phyloP scores from a whole-genome alignment of 2,329 filamentous ascomycete genomes.

The Davidsoniella virescens region DNA sequence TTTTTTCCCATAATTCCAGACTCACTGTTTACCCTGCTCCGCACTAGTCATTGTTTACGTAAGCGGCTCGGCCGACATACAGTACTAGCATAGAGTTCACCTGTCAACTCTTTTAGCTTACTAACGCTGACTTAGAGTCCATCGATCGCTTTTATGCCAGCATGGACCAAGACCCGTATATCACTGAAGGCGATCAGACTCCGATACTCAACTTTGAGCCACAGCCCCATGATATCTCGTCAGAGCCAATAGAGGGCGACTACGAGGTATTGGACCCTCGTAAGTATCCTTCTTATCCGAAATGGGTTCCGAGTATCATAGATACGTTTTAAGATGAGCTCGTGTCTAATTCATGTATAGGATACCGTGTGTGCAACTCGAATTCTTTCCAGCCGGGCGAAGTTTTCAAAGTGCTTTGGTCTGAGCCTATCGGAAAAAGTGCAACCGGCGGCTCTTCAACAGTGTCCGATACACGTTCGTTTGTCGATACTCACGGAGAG shows the following conservation, averaged over 20 bases:
- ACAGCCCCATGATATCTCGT: not conserved
- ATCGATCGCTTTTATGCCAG: slow-evolving; percentile 1
- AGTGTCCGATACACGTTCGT: slow-evolving; percentile 21
- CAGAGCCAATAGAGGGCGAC: not conserved
- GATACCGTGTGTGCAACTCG: slow-evolving; percentile 6
- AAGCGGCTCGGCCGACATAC: not conserved
- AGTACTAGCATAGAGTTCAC: no score
- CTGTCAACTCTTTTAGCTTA: not conserved
- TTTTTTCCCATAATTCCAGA: not conserved
- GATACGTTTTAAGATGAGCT: no score
- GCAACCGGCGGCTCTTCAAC: slow-evolving; percentile 18
- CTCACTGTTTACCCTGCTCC: not conserved
- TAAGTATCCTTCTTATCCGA: not conserved
- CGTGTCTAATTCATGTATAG: no score
- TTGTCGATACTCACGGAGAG: slow-evolving; percentile 21
- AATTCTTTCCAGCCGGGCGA: slow-evolving; percentile 16
- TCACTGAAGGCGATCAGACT: slow-evolving; percentile 4
- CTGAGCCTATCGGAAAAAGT: slow-evolving; percentile 30
- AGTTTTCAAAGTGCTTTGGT: slow-evolving; percentile 41
- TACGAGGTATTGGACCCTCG: slow-evolving; percentile 2
- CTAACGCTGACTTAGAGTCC: not conserved
- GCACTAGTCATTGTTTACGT: not conserved
- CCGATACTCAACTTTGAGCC: not conserved
- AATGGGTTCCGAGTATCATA: not conserved
- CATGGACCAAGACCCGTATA: not conserved